Evolutionary conservation across 768 basidiomycete species (phyloP), one percentile per base, ranked within the genome.

Genomic region (Boletus bicolor): DNA sequence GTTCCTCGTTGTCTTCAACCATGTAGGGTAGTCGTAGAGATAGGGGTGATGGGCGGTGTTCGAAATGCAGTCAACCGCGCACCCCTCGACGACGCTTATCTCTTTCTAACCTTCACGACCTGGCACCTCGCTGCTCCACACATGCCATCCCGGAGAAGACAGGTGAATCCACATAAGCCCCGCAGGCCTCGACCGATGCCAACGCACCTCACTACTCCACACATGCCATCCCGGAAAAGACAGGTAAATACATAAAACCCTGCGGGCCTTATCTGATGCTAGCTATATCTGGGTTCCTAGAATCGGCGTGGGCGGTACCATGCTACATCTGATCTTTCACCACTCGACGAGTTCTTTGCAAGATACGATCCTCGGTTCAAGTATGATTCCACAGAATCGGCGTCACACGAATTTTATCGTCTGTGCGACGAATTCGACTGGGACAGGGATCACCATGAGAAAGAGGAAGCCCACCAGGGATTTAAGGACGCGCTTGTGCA

Each of bases 321-420:
- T 8, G 1, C 21, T 3, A 35, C 38, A 5, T 15, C 1, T 1
- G 19, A 24, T 1, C 0, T 21, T 0, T 49, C 35, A 0, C 57
- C 60, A 0, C 61, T 64, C 7, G 24, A 39, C 0, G 44, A 5
- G 0, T 62, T 63, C 1, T 62, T 62, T 7, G 41, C 19, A 1
- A n/a, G 24, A 0, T 59, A 50, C 26, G 37, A 8, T 15, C 57
- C 62, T 0, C 2, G 2, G 1, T 63, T 56, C 30, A 17, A 64
- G 0, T 56, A 63, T 10, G 30, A 64, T 5, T 0, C 53, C 17
- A 55, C 54, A 0, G 6, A 30, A 19, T 63, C 62, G 0, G 62
- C 62, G 0, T 55, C 61, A 10, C 42, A 28, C 24, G 61, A 63
- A 8, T 63, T 63, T 3, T 64, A 63, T 34, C 62, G 62, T 19